These are phyloP conservation scores for Cudoniella acicularis DNA, from an alignment of 495 filamentous ascomycete genomes.

Conservation along the genomic window DNA sequence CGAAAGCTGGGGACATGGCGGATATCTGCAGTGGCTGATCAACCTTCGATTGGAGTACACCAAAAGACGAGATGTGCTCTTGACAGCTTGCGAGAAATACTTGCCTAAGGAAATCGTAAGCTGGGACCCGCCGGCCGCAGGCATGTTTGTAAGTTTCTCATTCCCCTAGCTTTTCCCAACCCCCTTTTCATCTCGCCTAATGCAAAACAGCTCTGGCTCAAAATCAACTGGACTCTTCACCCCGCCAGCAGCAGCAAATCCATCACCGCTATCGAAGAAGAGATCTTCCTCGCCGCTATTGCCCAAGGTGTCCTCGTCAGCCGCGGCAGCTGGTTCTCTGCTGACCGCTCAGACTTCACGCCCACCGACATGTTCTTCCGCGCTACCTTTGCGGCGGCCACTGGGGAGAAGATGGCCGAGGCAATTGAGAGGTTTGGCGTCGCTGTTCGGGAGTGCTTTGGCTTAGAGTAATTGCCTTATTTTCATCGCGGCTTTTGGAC, in stretches of 20 bases:
- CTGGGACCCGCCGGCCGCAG: constrained; percentile 82
- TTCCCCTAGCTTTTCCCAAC: no score
- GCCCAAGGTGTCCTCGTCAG: constrained; percentile 69
- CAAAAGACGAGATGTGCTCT: constrained; percentile 65
- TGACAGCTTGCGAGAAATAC: constrained; percentile 78
- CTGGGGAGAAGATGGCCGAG: constrained; percentile 68
- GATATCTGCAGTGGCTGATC: constrained; percentile 88
- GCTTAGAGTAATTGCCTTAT: no score
- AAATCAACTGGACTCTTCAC: constrained; percentile 71
- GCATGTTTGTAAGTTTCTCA: constrained; percentile 81
- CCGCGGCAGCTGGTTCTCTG: constrained; percentile 85
- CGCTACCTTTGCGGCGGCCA: constrained; percentile 81
- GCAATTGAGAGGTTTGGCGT: constrained; percentile 73
- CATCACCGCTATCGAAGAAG: constrained; percentile 72
- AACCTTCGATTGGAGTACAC: constrained; percentile 82
- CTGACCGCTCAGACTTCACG: constrained; percentile 46
- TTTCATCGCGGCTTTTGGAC: no score
- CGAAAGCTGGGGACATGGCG: constrained; percentile 90
- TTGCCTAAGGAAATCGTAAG: constrained; percentile 73
- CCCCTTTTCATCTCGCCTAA: not conserved
- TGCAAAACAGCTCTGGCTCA: constrained; percentile 91
- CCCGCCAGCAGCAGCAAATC: constrained; percentile 55
- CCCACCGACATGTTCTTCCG: constrained; percentile 71
- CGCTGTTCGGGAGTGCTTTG: constrained; percentile 50
- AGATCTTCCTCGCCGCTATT: constrained; percentile 73